Conservation (phyloP, 163 green algal genomes). For the Picocystis sp. region DNA sequence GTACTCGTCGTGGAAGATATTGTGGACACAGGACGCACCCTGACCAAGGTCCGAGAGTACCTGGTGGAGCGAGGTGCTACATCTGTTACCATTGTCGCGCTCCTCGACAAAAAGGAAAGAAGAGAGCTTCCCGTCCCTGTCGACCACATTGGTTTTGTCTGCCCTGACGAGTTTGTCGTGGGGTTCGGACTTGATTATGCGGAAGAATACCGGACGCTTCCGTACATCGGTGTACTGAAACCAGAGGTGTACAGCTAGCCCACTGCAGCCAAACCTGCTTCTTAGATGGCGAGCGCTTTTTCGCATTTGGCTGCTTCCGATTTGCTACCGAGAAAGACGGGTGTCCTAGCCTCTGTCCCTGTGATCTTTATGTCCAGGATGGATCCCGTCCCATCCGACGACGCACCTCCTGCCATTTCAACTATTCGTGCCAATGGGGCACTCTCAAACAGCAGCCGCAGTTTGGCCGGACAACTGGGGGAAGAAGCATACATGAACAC, state of each 20-base stretch:
- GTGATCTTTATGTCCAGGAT: conserved; percentile 30
- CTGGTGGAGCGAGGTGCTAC: conserved; percentile 25
- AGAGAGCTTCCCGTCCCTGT: conserved; percentile 15
- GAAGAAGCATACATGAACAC: conserved; percentile 68
- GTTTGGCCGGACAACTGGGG: conserved; percentile 40
- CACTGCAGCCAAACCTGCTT: too few species aligned
- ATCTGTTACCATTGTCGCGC: conserved; percentile 29
- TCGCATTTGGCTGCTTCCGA: conserved; percentile 38
- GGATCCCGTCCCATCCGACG: conserved; percentile 21
- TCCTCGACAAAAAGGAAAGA: conserved; percentile 52
- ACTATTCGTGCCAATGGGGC: conserved; percentile 52
- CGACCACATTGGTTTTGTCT: conserved; percentile 43
- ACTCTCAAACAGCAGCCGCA: conserved; percentile 69
- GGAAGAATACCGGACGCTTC: conserved; percentile 51
- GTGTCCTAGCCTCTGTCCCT: conserved; percentile 14
- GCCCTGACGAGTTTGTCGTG: conserved; percentile 74
- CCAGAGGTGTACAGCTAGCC: conserved; percentile 4
- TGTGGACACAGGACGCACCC: conserved; percentile 50
- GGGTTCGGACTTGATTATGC: conserved; percentile 81
- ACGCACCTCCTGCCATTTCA: conserved; percentile 20
- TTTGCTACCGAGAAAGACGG: conserved; percentile 40
- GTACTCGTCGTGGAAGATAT: conserved; percentile 56
- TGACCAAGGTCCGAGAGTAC: conserved; percentile 20
- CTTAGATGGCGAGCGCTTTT: conserved; percentile 22
- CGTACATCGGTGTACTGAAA: conserved; percentile 57